Base-by-base conservation (phyloP, 2,329 filamentous ascomycete species). In the Plectosphaerella sp. region DNA sequence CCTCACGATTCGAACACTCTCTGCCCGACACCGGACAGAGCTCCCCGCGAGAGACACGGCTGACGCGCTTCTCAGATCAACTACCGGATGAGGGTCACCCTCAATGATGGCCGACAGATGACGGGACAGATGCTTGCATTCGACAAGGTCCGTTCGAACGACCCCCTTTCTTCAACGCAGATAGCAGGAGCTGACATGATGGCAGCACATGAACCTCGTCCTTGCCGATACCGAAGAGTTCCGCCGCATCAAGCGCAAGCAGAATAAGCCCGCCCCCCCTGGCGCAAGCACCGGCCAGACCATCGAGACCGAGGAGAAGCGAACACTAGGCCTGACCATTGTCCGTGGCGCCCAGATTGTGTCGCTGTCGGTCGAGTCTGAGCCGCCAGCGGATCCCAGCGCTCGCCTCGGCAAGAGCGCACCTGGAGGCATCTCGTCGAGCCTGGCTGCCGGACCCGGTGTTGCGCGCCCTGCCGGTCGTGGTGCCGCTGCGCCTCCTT, bases 201-300 rank as follows among this genome's bases (percentile, higher is more conserved):
- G 6, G 48, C 59, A 96, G 91, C 94, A 99, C 74, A 99, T 99
- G 94, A 99, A 99, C 72, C 84, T 99, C 59, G 94, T 99, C 57
- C 88, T 99, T 57, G 94, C 93, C 73, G 94, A 99, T 67, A 97
- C 94, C 61, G 94, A 99, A 82, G 93, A 97, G 72, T 97, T 96
- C 73, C 89, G 92, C 69, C 88, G 88, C 67, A 87, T 93, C 57
- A 95, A 94, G 78, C 84, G 89, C 72, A 93, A 88, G 77, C 83
- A 87, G 63, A 80, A 83, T 62, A 95, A 94, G 76, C 75, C 82
- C 50, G 72, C 80, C 48, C 84, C 87, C 43, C 83, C 86, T 20
- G 80, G 80, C 56, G 78, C 84, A 59, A 79, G 79, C 52, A 70
- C 80, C 48, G 76, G 80, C 57, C 82, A 88, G 65, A 82, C 88